phyloP scores from a whole-genome alignment of 805 yeast species.

The Martiniozyma abietophila region DNA sequence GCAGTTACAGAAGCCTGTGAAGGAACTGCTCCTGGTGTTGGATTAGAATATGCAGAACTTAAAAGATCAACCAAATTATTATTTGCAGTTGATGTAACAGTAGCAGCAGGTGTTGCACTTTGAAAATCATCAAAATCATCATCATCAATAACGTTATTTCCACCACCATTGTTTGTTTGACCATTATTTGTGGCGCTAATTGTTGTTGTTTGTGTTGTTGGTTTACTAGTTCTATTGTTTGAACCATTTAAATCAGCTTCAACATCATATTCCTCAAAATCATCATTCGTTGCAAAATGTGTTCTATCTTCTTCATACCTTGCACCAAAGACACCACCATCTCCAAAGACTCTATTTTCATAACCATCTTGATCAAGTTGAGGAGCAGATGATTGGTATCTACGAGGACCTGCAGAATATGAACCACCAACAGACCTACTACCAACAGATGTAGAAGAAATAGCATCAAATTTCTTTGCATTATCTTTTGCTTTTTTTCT shows the following conservation, averaged over 20 bases:
- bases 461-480: slow-evolving; percentile 74
- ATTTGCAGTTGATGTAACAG: slow-evolving; percentile 13
- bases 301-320: slow-evolving; percentile 51
- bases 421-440: slow-evolving; percentile 15
- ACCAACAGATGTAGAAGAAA: slow-evolving; percentile 30
- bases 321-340: slow-evolving; percentile 62
- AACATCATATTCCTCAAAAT: slow-evolving; percentile 56
- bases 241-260: slow-evolving; percentile 23
- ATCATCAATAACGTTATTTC: slow-evolving; percentile 34
- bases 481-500: slow-evolving; percentile 86
- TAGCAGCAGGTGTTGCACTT: slow-evolving; percentile 31
- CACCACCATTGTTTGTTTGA: slow-evolving; percentile 11
- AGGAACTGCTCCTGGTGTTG: too few species aligned
- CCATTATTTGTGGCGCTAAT: slow-evolving; percentile 32
- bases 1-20: too few species aligned
- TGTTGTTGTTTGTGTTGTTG: slow-evolving; percentile 29
- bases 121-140: slow-evolving; percentile 78
- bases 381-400: slow-evolving; percentile 26
- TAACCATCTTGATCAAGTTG: slow-evolving; percentile 38
- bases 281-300: slow-evolving; percentile 27
- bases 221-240: slow-evolving; percentile 22
- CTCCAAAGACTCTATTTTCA: slow-evolving; percentile 52
- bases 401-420: slow-evolving; percentile 16
- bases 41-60: not conserved
- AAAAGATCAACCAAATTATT: slow-evolving; percentile 21